These are phyloP conservation scores for Pestalotiopsis sp. DNA, from an alignment of 2,329 filamentous ascomycete species.

Conservation along the genomic window DNA sequence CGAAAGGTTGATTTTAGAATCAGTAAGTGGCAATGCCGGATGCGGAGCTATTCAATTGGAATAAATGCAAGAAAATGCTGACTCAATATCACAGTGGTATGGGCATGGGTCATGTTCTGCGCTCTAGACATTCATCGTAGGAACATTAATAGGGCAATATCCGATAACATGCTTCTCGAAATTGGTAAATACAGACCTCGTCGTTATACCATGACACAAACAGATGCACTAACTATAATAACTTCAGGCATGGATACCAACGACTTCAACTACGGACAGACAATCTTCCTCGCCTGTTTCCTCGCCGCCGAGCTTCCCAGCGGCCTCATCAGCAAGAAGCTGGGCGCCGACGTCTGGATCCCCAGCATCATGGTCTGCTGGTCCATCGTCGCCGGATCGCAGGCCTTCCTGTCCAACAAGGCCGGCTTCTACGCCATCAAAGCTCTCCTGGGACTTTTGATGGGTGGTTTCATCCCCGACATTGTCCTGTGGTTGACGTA, in stretches of 20 bases:
- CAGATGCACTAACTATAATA: not conserved
- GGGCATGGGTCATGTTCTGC: conserved; percentile 25
- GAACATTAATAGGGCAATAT: conserved; percentile 31
- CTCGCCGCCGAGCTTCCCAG: conserved; percentile 55
- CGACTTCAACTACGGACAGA: conserved; percentile 48
- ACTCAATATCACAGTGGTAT: not conserved
- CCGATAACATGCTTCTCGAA: conserved; percentile 37
- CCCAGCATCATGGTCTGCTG: conserved; percentile 43
- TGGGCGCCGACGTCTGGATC: conserved; percentile 50
- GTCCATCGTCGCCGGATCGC: conserved; percentile 34
- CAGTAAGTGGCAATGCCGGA: conserved; percentile 24
- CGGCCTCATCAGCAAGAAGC: conserved; percentile 50
- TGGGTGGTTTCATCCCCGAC: conserved; percentile 64
- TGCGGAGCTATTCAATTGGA: not conserved
- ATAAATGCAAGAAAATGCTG: not conserved
- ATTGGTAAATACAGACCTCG: conserved; percentile 25
- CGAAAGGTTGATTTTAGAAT: conserved; percentile 44
- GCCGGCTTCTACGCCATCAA: conserved; percentile 33
- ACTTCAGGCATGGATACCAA: conserved; percentile 34
- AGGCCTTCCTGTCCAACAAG: conserved; percentile 29
- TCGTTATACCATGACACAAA: not conserved
- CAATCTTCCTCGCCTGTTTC: conserved; percentile 49
- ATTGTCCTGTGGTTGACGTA: conserved; percentile 70
- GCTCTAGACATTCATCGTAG: conserved; percentile 24
- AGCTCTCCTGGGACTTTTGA: conserved; percentile 45